A percentile compares a stretch with the other conserved stretches of the same genome.
Conservation (phyloP, 371 early-diverging fungal genomes). For the Mortierella sp. region DNA sequence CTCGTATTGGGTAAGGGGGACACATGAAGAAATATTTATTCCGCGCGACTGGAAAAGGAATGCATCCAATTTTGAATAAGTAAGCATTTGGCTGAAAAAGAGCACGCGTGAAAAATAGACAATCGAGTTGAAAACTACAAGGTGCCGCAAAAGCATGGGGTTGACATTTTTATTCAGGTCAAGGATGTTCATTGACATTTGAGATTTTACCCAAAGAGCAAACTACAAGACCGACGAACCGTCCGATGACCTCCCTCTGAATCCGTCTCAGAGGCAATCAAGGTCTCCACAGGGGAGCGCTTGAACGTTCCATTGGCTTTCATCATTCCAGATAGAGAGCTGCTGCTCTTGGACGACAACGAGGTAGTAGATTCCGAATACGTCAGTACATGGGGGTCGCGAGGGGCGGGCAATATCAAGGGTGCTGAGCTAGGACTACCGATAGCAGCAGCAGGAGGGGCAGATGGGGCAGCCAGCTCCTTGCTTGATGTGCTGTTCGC, state of each 20-base stretch:
- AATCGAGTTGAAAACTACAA: no score
- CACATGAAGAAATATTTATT: no score
- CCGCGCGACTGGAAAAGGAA: no score
- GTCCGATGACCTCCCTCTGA: background rate
- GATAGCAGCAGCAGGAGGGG: background rate
- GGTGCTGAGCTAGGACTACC: background rate
- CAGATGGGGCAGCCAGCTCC: background rate
- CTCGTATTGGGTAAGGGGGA: no score
- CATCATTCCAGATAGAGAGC: background rate
- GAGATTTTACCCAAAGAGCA: background rate
- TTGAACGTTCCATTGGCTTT: background rate
- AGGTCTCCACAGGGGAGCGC: background rate
- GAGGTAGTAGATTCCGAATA: background rate
- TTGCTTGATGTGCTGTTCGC: background rate
- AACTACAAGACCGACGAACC: background rate
- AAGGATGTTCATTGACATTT: background rate
- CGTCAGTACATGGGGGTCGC: background rate
- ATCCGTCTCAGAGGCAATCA: background rate
- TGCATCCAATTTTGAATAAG: no score
- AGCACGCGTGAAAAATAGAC: no score
- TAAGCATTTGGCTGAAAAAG: no score
- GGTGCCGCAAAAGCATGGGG: background rate
- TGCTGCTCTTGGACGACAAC: background rate
- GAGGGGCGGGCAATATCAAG: background rate
- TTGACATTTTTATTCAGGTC: background rate